A percentile compares a stretch with the other conserved stretches of the same genome.
Conservation (phyloP, 257 asterid species). For the Sherardia arvensis region DNA sequence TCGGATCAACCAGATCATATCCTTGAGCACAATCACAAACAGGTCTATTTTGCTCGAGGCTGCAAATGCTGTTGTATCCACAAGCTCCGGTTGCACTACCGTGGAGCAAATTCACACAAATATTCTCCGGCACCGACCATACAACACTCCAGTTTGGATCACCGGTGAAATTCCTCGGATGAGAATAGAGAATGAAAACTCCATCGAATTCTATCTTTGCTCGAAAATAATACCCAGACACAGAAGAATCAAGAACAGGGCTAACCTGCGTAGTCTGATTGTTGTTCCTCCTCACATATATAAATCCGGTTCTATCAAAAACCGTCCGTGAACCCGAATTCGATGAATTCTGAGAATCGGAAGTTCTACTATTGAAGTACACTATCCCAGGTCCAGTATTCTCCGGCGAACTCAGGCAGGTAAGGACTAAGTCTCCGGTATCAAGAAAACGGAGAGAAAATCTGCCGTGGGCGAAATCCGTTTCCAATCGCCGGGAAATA, state of each 20-base stretch:
- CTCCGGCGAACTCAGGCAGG: constrained; percentile 16
- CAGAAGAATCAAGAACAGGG: constrained; percentile 4
- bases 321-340: neutral
- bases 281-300: constrained; percentile 22
- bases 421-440: constrained; percentile 37
- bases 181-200: constrained; percentile 31
- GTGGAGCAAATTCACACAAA: constrained; percentile 16
- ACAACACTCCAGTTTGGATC: constrained; percentile 22
- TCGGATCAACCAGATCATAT: constrained; percentile 31
- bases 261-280: constrained; percentile 4
- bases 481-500: constrained; percentile 9
- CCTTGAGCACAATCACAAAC: constrained; percentile 41
- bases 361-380: constrained; percentile 28
- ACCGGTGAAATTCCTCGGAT: constrained; percentile 21
- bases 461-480: constrained; percentile 33
- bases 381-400: constrained; percentile 23
- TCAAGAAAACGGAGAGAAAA: constrained; percentile 30
- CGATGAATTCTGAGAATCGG: constrained; percentile 14
- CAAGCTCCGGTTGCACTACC: constrained; percentile 45
- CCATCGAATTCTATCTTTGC: constrained; percentile 42
- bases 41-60: constrained; percentile 22
- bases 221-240: constrained; percentile 23
- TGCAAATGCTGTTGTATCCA: constrained; percentile 49
- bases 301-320: constrained; percentile 21
- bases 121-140: constrained; percentile 26